Evolutionary conservation across 495 filamentous ascomycete species (phyloP), one percentile per base, ranked within the genome.

Genomic region (Daldinia vernicosa): DNA sequence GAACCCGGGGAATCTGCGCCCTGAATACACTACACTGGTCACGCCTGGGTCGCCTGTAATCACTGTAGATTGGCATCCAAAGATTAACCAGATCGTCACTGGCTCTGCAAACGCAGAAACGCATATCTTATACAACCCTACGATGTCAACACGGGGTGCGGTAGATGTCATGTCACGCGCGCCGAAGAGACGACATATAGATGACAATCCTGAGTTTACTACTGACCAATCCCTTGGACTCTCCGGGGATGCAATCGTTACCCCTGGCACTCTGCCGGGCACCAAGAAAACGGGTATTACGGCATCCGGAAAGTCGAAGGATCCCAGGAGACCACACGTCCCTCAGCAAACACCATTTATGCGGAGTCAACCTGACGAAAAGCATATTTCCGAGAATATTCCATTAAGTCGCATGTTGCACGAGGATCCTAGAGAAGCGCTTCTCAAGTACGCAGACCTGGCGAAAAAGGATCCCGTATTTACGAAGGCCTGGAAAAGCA

Each of bases 1-100:
- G 56, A 98, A 97, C 74, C 89, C 95, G 0, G 94, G 93, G 24
- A 98, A 95, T 35, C 82, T 99, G 59, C 89, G 83, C 64, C 86
- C 94, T 2, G 92, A 97, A 75, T 87, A 94, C 27, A 87, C 94
- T 62, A 95, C 95, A 4, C 89, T 92, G 15, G 89, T 99, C 30
- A 97, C 95, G 0, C 90, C 92, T 0, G 90, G 90, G 6, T 91
- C 89, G 4, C 88, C 95, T 0, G 80, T 98, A 24, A 92, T 97
- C 66, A 88, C 90, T 5, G 92, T 96, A 15, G 83, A 92, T 63
- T 98, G 96, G 95, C 95, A 98, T 75, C 83, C 92, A 24, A 96
- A 93, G 77, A 88, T 99, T 61, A 98, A 99, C 76, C 95, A 99
- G 76, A 97, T 99, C 69, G 78, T 98, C 67, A 97, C 94, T 2